These are phyloP conservation scores for Mycena albidolilacea DNA, from an alignment of 768 basidiomycete species.

Conservation along the genomic window DNA sequence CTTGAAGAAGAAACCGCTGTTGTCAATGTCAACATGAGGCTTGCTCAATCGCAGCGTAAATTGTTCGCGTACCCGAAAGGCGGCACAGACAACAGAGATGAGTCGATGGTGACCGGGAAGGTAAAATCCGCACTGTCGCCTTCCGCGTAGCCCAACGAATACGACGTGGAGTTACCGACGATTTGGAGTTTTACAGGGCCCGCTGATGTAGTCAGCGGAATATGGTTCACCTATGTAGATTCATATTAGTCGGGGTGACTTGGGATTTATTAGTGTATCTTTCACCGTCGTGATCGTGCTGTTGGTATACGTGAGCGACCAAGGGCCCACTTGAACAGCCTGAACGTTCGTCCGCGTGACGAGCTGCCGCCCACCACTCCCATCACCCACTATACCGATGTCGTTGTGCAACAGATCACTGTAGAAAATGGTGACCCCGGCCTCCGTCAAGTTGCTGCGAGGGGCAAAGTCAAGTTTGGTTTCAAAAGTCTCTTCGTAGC, in stretches of 20 bases:
- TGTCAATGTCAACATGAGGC: not conserved
- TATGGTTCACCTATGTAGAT: conserved; percentile 34
- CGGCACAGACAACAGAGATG: conserved; percentile 49
- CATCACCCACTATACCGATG: conserved; percentile 50
- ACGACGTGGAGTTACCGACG: conserved; percentile 48
- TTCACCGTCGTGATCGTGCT: conserved; percentile 45
- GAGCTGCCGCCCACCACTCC: conserved; percentile 43
- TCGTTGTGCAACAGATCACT: conserved; percentile 56
- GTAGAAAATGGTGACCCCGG: conserved; percentile 55
- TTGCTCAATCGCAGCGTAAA: not conserved
- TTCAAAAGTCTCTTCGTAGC: conserved; percentile 56
- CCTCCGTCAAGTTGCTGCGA: conserved; percentile 51
- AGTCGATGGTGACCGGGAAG: conserved; percentile 50
- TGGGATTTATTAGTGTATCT: not conserved
- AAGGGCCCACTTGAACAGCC: conserved; percentile 51
- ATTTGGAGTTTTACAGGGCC: conserved; percentile 50
- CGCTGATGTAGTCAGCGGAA: conserved; percentile 40
- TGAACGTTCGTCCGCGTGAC: conserved; percentile 49
- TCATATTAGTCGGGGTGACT: not conserved
- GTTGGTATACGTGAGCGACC: conserved; percentile 32
- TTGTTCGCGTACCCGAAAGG: conserved; percentile 49
- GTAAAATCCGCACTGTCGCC: conserved; percentile 43
- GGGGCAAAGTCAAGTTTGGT: conserved; percentile 52
- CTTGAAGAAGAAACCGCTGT: conserved; percentile 56
- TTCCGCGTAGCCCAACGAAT: conserved; percentile 53